phyloP scores from a whole-genome alignment of 441 rosid species.

The Capsella rubella region DNA sequence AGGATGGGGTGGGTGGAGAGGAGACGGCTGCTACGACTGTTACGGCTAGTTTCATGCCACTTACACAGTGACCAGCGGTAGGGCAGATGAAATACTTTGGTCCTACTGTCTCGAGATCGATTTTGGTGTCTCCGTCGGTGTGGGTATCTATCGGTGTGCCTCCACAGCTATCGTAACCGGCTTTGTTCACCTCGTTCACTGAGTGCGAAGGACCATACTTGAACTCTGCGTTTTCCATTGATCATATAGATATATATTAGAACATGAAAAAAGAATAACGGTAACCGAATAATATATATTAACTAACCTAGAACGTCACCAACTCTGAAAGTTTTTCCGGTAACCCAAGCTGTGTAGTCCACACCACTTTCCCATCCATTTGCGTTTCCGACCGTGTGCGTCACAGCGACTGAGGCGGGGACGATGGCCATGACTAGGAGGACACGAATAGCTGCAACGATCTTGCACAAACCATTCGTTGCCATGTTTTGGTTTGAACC shows the following conservation, averaged over 20 bases:
- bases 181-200: constrained; percentile 49
- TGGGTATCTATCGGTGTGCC: too few species aligned
- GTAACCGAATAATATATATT: too few species aligned
- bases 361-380: constrained; percentile 42
- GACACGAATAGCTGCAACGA: constrained; percentile 43
- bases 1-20: constrained; percentile 26
- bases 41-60: constrained; percentile 69
- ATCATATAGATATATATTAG: too few species aligned
- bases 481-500: constrained; percentile 9
- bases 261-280: too few species aligned
- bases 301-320: constrained; percentile 60
- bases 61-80: constrained; percentile 52
- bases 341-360: constrained; percentile 54
- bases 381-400: constrained; percentile 52
- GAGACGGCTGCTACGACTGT: constrained; percentile 47
- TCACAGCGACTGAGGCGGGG: constrained; percentile 55
- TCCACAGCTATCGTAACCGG: constrained; percentile 47
- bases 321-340: constrained; percentile 56
- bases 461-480: constrained; percentile 40
- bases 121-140: constrained; percentile 47
- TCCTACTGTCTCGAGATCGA: constrained; percentile 49
- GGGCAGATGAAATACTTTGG: constrained; percentile 57
- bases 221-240: constrained; percentile 51
- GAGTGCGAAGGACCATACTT: constrained; percentile 49
- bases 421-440: constrained; percentile 50